A percentile compares a stretch with the other conserved stretches of the same genome.
Conservation (phyloP, 2,329 filamentous ascomycete species). For the Escovopsis sp. region DNA sequence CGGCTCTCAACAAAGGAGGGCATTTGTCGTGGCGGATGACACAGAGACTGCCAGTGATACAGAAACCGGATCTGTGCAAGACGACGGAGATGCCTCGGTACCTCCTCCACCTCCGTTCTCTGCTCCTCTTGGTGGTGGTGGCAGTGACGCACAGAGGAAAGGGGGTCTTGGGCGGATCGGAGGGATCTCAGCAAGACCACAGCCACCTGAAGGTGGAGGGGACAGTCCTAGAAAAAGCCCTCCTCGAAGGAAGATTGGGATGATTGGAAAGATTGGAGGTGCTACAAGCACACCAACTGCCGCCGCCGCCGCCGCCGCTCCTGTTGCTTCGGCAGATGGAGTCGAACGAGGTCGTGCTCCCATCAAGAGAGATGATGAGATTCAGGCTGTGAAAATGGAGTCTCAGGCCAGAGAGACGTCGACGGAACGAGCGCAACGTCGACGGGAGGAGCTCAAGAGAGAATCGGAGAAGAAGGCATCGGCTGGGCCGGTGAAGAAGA, state of each 20-base stretch:
- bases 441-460: constrained; percentile 34
- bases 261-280: constrained; percentile 19
- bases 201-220: constrained; percentile 5
- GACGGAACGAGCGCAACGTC: constrained; percentile 32
- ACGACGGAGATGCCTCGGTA: constrained; percentile 6
- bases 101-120: constrained; percentile 8
- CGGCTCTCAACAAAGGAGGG: constrained; percentile 3
- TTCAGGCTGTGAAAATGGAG: constrained; percentile 11
- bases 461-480: constrained; percentile 35
- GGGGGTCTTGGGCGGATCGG: constrained; percentile 28
- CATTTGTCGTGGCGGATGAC: constrained; percentile 9
- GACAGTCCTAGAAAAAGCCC: constrained; percentile 4
- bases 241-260: constrained; percentile 17
- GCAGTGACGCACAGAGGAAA: constrained; percentile 14
- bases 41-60: constrained; percentile 28
- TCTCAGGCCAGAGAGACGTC: constrained; percentile 25
- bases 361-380: constrained; percentile 5
- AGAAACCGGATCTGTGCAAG: constrained; percentile 13
- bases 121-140: no score
- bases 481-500: constrained; percentile 38
- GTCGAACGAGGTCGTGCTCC: constrained; percentile 10
- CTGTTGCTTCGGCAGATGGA: constrained; percentile 5
- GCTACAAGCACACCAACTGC: neutral
- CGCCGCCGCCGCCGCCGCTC: neutral
- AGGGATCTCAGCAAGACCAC: constrained; percentile 12